Evolutionary conservation across 2,329 filamentous ascomycete species (phyloP).

Genomic region (Colletotrichum graminicola): DNA sequence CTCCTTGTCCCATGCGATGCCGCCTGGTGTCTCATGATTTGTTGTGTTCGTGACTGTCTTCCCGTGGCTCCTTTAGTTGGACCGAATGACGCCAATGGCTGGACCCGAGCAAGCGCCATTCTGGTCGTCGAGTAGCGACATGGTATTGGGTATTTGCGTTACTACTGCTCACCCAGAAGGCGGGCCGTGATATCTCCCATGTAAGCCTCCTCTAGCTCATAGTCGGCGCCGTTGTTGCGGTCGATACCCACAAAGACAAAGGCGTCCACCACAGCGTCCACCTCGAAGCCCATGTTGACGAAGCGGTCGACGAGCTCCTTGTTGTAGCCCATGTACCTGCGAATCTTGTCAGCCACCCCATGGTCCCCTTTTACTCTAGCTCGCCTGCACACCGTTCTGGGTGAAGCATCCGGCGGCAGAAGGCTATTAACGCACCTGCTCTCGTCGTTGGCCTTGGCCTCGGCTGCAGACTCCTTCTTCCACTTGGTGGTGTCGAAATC

Average conservation of each 20-base stretch:
- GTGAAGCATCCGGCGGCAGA: background rate
- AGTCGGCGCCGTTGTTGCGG: slow-evolving; percentile 80
- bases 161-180: slow-evolving; percentile 80
- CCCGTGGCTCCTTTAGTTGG: background rate
- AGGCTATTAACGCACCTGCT: slow-evolving; percentile 50
- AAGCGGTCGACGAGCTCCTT: slow-evolving; percentile 86
- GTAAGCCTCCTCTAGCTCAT: slow-evolving; percentile 88
- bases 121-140: background rate
- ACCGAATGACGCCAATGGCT: background rate
- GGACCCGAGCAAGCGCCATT: background rate
- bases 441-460: slow-evolving; percentile 67
- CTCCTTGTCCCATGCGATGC: slow-evolving; percentile 32
- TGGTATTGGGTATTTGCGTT: background rate
- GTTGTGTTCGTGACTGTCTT: background rate
- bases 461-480: slow-evolving; percentile 64
- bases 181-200: slow-evolving; percentile 91
- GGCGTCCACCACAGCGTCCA: slow-evolving; percentile 86
- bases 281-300: slow-evolving; percentile 89
- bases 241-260: slow-evolving; percentile 88
- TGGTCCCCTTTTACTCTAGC: background rate
- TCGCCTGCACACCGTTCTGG: background rate
- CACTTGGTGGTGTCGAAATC: slow-evolving; percentile 54
- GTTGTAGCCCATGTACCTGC: slow-evolving; percentile 89
- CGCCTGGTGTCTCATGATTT: slow-evolving; percentile 7
- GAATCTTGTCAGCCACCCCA: slow-evolving; percentile 11